Conservation (phyloP, 257 asterid genomes). For the Paraleonurus japonicus region DNA sequence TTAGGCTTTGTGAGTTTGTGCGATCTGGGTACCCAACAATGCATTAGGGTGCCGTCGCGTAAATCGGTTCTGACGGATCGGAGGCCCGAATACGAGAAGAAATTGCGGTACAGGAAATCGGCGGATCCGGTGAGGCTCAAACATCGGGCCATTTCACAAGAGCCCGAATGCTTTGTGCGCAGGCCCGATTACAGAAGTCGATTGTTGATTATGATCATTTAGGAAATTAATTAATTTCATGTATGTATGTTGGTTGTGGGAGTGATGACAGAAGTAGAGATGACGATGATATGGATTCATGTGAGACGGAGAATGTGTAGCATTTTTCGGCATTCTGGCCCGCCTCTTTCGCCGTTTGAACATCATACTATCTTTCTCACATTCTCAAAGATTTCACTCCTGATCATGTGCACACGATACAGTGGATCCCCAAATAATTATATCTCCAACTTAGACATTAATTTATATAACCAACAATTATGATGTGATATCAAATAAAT, state of each 20-base stretch:
- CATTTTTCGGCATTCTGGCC: not conserved
- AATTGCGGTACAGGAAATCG: conserved; percentile 71
- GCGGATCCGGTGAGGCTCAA: conserved; percentile 87
- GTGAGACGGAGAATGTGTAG: not conserved
- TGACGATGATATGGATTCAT: not conserved
- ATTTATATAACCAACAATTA: too few relatives aligned
- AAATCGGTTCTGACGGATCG: conserved; percentile 57
- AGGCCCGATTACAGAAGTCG: not conserved
- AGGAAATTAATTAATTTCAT: not conserved
- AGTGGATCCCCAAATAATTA: too few relatives aligned
- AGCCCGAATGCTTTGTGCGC: not conserved
- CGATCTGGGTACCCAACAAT: conserved; percentile 81
- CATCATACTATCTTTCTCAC: not conserved
- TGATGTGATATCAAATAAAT: too few relatives aligned
- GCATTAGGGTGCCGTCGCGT: conserved; percentile 72
- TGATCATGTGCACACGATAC: too few relatives aligned
- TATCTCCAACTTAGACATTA: too few relatives aligned
- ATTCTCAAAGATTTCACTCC: too few relatives aligned
- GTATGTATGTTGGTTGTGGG: not conserved
- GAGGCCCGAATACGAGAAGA: conserved; percentile 79
- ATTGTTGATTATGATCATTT: not conserved
- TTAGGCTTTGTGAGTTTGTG: conserved; percentile 52
- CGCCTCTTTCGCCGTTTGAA: not conserved
- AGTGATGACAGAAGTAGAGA: not conserved
- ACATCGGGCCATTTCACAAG: conserved; percentile 45